A percentile compares a stretch with the other conserved stretches of the same genome.
Conservation (phyloP, 306 rosid species). For the Medicago ruthenica region DNA sequence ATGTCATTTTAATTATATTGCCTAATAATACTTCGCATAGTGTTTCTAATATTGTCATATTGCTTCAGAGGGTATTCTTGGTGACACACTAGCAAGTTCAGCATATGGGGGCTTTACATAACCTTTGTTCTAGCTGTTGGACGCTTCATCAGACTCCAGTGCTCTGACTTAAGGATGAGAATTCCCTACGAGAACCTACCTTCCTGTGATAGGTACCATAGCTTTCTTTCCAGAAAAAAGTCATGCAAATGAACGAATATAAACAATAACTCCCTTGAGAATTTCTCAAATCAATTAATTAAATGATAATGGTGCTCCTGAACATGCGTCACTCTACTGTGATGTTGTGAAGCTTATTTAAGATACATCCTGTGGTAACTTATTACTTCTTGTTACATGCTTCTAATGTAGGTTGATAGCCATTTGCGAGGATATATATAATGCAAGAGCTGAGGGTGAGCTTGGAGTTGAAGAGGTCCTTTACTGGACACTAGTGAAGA, state of each 20-base stretch:
- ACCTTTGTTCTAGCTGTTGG: constrained; percentile 99
- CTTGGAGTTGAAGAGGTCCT: constrained; percentile 96
- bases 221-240: constrained; percentile 3
- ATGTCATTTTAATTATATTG: constrained; percentile 10
- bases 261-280: constrained; percentile 3
- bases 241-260: constrained; percentile 8
- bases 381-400: constrained; percentile 29
- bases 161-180: constrained; percentile 97
- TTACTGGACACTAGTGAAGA: constrained; percentile 96
- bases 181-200: constrained; percentile 97
- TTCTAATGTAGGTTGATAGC: constrained; percentile 81
- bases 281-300: constrained; percentile 29
- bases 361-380: constrained; percentile 23
- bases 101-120: constrained; percentile 99
- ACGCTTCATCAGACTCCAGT: constrained; percentile 96
- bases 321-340: constrained; percentile 4
- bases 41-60: constrained; percentile 41
- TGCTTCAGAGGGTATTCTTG: constrained; percentile 92
- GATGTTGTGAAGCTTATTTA: constrained; percentile 17
- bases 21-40: constrained; percentile 12
- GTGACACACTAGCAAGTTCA: constrained; percentile 99
- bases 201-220: constrained; percentile 87
- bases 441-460: constrained; percentile 99
- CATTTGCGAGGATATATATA: constrained; percentile 94
- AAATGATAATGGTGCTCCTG: neutral